phyloP scores from a whole-genome alignment of 2,329 filamentous ascomycete species.

The Chalaropsis ovoidea region DNA sequence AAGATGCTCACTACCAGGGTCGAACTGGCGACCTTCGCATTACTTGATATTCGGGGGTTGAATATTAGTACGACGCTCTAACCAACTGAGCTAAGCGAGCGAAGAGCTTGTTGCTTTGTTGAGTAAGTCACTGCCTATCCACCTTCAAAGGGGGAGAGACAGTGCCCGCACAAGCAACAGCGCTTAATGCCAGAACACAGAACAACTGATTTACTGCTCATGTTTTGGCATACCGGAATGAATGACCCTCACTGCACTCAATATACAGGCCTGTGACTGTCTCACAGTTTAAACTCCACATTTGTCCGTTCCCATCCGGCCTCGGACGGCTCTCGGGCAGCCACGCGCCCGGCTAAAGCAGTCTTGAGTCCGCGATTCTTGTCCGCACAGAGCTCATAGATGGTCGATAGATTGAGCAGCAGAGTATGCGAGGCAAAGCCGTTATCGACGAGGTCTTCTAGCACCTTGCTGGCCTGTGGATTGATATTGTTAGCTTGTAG shows the following conservation, averaged over 20 bases:
- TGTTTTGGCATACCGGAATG: no score
- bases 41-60: slow-evolving; percentile 20
- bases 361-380: slow-evolving; percentile 59
- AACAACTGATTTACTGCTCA: no score
- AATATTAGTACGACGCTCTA: slow-evolving; percentile 26
- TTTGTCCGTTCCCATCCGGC: slow-evolving; percentile 61
- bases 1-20: slow-evolving; percentile 25
- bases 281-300: slow-evolving; percentile 63
- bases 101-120: slow-evolving; percentile 27
- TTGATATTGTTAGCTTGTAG: background rate
- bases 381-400: slow-evolving; percentile 87
- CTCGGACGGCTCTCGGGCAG: slow-evolving; percentile 45
- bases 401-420: slow-evolving; percentile 79
- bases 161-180: no score
- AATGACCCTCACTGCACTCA: no score
- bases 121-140: background rate
- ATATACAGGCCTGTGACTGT: background rate
- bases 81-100: slow-evolving; percentile 26
- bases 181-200: no score
- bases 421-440: slow-evolving; percentile 65
- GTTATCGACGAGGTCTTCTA: slow-evolving; percentile 55
- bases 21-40: slow-evolving; percentile 26
- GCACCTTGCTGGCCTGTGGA: slow-evolving; percentile 49
- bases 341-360: slow-evolving; percentile 58
- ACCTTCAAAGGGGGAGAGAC: no score